Conservation (phyloP, 2,329 filamentous ascomycete species). For the Aspergillus candidus region DNA sequence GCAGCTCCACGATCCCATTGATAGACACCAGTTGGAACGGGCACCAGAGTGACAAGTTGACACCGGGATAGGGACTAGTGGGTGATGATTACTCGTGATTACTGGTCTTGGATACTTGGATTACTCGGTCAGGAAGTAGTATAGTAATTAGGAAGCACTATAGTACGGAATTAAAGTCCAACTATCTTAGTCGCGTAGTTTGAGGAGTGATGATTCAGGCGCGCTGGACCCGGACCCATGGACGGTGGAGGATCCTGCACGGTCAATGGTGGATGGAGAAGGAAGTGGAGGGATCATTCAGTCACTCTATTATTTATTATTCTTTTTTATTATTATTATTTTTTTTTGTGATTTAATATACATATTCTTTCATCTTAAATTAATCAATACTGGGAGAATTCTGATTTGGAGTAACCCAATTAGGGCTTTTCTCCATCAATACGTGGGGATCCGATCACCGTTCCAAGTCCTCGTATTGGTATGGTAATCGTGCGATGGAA, state of each 20-base stretch:
- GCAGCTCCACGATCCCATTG: slow-evolving; percentile 31
- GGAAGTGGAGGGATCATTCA: not conserved
- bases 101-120: slow-evolving; percentile 11
- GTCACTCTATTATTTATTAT: not conserved
- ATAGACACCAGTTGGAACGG: not conserved
- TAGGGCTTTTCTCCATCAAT: too few relatives aligned
- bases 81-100: slow-evolving; percentile 8
- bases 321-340: not conserved
- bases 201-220: slow-evolving; percentile 16
- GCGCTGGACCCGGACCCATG: not conserved
- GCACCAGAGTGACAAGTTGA: too few relatives aligned
- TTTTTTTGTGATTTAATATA: not conserved
- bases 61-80: not conserved
- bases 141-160: slow-evolving; percentile 12
- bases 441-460: not conserved
- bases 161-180: slow-evolving; percentile 4
- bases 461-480: not conserved
- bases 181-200: not conserved
- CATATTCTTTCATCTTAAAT: not conserved
- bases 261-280: not conserved
- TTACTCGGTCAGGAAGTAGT: slow-evolving; percentile 11
- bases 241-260: not conserved
- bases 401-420: too few relatives aligned
- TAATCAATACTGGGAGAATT: too few relatives aligned
- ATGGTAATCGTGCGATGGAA: too few relatives aligned